Evolutionary conservation across 768 basidiomycete species (phyloP).

Genomic region (Cystoderma amianthinum): DNA sequence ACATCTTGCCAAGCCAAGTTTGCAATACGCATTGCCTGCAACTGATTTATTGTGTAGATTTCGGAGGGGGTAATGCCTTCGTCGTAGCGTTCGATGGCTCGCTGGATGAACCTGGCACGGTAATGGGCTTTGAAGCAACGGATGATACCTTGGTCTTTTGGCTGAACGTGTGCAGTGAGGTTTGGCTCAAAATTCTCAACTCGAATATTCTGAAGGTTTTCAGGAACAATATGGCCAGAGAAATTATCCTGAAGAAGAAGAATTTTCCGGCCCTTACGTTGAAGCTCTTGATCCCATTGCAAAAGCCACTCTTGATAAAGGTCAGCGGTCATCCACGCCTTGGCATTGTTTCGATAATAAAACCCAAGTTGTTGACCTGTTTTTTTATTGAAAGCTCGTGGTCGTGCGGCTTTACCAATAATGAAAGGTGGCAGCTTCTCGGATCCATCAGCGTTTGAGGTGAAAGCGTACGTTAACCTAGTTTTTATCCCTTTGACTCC

Average conservation of each 20-base stretch:
- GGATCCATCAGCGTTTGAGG: conserved; percentile 24
- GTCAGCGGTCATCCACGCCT: conserved; percentile 27
- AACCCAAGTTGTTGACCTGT: conserved; percentile 22
- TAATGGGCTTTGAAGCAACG: conserved; percentile 29
- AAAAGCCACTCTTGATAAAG: conserved; percentile 27
- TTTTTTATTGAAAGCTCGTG: conserved; percentile 20
- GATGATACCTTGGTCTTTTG: conserved; percentile 28
- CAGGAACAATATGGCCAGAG: conserved; percentile 16
- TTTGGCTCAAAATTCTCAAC: conserved; percentile 27
- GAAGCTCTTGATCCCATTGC: conserved; percentile 21
- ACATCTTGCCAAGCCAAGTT: conserved; percentile 23
- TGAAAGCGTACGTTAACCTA: conserved; percentile 23
- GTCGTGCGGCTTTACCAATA: conserved; percentile 23
- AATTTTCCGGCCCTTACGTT: conserved; percentile 13
- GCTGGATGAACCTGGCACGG: conserved; percentile 14
- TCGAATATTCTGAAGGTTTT: conserved; percentile 12
- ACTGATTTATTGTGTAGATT: conserved; percentile 30
- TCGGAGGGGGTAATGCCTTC: conserved; percentile 16
- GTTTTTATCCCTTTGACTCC: conserved; percentile 27
- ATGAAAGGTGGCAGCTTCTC: conserved; percentile 19
- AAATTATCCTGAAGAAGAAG: conserved; percentile 26
- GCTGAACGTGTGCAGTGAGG: conserved; percentile 27
- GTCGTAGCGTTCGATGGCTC: conserved; percentile 22
- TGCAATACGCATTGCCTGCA: conserved; percentile 28
- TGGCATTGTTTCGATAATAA: conserved; percentile 26